Base-by-base conservation (phyloP, 2,329 filamentous ascomycete species). In the Fusarium pilosicola region DNA sequence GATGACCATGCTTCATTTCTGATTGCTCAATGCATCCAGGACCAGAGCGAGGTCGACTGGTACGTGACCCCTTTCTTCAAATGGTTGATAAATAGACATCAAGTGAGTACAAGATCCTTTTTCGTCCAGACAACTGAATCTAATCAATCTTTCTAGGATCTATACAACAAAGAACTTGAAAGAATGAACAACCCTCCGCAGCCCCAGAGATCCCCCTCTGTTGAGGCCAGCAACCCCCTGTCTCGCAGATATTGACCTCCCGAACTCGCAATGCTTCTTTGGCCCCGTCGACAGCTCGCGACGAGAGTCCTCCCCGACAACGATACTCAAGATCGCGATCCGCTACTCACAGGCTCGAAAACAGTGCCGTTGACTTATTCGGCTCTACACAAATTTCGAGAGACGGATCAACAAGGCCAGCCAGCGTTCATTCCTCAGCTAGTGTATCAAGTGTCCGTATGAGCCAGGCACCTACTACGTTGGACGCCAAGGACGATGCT, bases 1-100 rank as follows among this genome's bases (percentile, higher is more conserved):
- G 74, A 83, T 41, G 83, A 86, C 24, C 87, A 90, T 68, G 86
- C 85, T 4, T 77, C 83, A 3, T 89, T 90, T 68, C 79, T 91
- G 5, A 81, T 89, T 18, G 83, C 83, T 9, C 88, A 90, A 63
- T 87, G 89, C 52, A 76, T 82, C 4, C 85, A 85, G 56, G 84
- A 71, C 9, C 61, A 49, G 17, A 62, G 57, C 5, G 74, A 78
- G 1, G 79, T 85, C 32, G 79, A 83, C 41, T 89, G 87, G 87
- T 71, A 74, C 14, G 58, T 73, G 6, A 89, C 87, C 1, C 78
- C 78, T 10, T 88, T 91, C 68, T 83, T 85, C 66, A 83, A 83
- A 30, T 89, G 86, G 85, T 77, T 91, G 49, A 81, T 78, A 5
- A 69, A 77, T 3, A 76, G 82, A 69, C 81, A 84, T 68, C 79